Base-by-base conservation (phyloP, 2,329 filamentous ascomycete genomes). In the Zelopaecilomyces penicillatus region DNA sequence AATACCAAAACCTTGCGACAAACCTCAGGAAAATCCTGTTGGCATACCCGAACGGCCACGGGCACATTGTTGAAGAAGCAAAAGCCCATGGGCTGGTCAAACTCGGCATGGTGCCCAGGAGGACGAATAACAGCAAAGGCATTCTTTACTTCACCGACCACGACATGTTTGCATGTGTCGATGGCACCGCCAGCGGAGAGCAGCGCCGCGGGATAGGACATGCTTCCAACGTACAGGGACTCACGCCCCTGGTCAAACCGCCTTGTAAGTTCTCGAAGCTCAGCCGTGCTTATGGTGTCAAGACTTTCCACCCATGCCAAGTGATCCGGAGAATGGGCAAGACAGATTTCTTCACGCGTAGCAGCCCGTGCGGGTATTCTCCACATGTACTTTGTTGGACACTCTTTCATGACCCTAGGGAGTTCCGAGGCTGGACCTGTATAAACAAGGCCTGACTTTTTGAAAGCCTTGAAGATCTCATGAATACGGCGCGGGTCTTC, bases 41-140 rank as follows among this genome's bases (percentile, higher is more conserved):
- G 89, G 60, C 90, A 96, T 9, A 90, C 85, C 48, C 80, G 84
- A n/a, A 89, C 83, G 1, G 90, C 91, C 47, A 98, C 85, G 19
- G 87, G 89, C 3, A 97, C 93, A 58, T 98, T 98, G 68, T 98
- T 96, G 69, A 97, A 97, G 47, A 97, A 78, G 62, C 93, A 98
- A 60, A 98, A 98, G 0, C 93, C 93, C 76, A 95, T 93, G 1
- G 91, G 79, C 32, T 82, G 74, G 56, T 93, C 77, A 46, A 80
- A 82, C 61, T 98, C 93, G 1, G 93, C 93, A 63, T 98, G 93
- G 58, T 98, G 93, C 0, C 93, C 93, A 0, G 93, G 93, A 2
- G 93, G 93, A 10, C 93, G 80, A 56, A 98, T 95, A 33, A 98
- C 84, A 1, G 93, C 93, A 61, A 98, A 93, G 0, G 87, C 89